These are phyloP conservation scores for Bacidia gigantensis DNA, from an alignment of 495 filamentous ascomycete species.

Conservation along the genomic window DNA sequence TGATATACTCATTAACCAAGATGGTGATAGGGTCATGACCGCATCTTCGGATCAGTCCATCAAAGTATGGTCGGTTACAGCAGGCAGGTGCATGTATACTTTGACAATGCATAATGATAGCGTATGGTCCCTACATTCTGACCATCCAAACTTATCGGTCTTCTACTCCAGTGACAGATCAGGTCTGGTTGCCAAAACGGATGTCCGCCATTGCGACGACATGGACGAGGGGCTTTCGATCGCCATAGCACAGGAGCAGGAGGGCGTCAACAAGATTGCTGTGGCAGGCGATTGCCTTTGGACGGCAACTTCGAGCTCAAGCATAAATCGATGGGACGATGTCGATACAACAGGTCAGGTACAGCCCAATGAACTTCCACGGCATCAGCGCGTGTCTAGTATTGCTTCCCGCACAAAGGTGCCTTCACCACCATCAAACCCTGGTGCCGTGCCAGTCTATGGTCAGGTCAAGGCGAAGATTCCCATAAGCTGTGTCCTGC, in stretches of 20 bases:
- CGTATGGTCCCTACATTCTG: slow-evolving; percentile 90
- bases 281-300: slow-evolving; percentile 71
- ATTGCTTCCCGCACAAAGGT: slow-evolving; percentile 27
- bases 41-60: slow-evolving; percentile 93
- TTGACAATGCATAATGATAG: slow-evolving; percentile 97
- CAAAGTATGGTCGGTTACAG: slow-evolving; percentile 93
- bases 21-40: slow-evolving; percentile 82
- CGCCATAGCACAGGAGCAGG: slow-evolving; percentile 80
- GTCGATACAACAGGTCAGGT: slow-evolving; percentile 58
- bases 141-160: slow-evolving; percentile 68
- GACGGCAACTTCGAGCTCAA: slow-evolving; percentile 87
- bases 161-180: slow-evolving; percentile 92
- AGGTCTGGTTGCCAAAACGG: slow-evolving; percentile 87
- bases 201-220: slow-evolving; percentile 61
- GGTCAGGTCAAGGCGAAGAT: slow-evolving; percentile 46
- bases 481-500: slow-evolving; percentile 57
- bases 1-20: slow-evolving; percentile 74
- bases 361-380: slow-evolving; percentile 39
- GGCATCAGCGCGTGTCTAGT: slow-evolving; percentile 40
- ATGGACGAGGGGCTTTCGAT: slow-evolving; percentile 82
- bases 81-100: slow-evolving; percentile 91
- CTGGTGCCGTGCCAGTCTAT: slow-evolving; percentile 17
- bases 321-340: slow-evolving; percentile 88
- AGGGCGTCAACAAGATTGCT: slow-evolving; percentile 75
- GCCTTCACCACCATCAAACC: slow-evolving; percentile 15